These are phyloP conservation scores for Lactarius akahatsu DNA, from an alignment of 768 basidiomycete genomes.

Conservation along the genomic window DNA sequence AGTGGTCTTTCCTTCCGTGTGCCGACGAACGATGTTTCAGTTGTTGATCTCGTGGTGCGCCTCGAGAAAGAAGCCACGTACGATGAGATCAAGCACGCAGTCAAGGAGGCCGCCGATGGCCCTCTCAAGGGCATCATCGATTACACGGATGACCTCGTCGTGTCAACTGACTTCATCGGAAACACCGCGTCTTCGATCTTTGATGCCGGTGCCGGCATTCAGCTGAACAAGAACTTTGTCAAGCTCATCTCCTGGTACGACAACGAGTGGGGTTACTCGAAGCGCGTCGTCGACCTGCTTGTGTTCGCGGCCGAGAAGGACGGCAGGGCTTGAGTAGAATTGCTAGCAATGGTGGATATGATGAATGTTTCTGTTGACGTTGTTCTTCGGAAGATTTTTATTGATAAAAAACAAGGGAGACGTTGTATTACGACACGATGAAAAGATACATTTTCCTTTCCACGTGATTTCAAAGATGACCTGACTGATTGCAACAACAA, in stretches of 20 bases:
- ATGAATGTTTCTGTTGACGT: background rate
- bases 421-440: conserved; percentile 11
- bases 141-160: conserved; percentile 92
- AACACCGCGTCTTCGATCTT: conserved; percentile 82
- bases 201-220: conserved; percentile 90
- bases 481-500: background rate
- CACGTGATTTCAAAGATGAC: conserved; percentile 21
- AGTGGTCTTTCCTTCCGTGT: conserved; percentile 97
- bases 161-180: conserved; percentile 93
- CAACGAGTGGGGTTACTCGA: conserved; percentile 94
- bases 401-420: conserved; percentile 13
- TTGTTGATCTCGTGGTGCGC: conserved; percentile 95
- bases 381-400: conserved; percentile 20
- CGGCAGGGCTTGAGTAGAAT: conserved; percentile 29
- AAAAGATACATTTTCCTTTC: background rate
- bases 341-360: background rate
- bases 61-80: conserved; percentile 83
- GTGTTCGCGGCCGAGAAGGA: conserved; percentile 79
- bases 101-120: conserved; percentile 77
- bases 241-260: conserved; percentile 97
- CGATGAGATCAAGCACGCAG: conserved; percentile 83
- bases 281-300: conserved; percentile 88
- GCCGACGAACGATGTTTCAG: conserved; percentile 94
- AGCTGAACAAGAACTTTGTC: conserved; percentile 89
- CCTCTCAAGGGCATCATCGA: conserved; percentile 71